These are phyloP conservation scores for Chaetomium fimeti DNA, from an alignment of 495 filamentous ascomycete genomes.

Conservation along the genomic window DNA sequence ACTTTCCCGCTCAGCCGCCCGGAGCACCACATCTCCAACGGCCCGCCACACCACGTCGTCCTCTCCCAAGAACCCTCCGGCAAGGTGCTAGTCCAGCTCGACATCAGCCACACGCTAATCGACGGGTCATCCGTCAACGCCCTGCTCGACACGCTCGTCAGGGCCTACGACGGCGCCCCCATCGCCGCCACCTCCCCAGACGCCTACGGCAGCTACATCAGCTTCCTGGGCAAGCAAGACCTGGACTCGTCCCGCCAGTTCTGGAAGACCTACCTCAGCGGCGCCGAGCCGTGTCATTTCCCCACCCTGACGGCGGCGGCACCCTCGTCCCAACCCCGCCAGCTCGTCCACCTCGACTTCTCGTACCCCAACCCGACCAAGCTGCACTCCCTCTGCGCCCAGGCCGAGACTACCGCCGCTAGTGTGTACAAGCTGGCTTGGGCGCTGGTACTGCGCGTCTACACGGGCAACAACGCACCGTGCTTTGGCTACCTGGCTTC, in stretches of 20 bases:
- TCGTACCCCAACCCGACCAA: slow-evolving; percentile 1
- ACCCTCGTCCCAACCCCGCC: not conserved
- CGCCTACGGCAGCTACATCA: slow-evolving; percentile 13
- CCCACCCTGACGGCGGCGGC: not conserved
- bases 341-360: slow-evolving; percentile 8
- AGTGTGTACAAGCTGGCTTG: slow-evolving; percentile 12
- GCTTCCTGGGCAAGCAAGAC: slow-evolving; percentile 1
- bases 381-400: slow-evolving; percentile 2
- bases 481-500: slow-evolving; percentile 15
- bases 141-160: slow-evolving; percentile 5
- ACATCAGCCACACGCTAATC: slow-evolving; percentile 57
- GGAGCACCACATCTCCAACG: slow-evolving; percentile 28
- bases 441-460: slow-evolving; percentile 12
- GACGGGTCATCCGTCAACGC: slow-evolving; percentile 42
- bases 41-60: slow-evolving; percentile 51
- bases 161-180: slow-evolving; percentile 1
- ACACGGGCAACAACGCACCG: slow-evolving; percentile 10
- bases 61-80: slow-evolving; percentile 47
- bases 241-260: not conserved
- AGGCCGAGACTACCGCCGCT: slow-evolving; percentile 2
- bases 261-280: slow-evolving; percentile 15
- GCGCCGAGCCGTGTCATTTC: slow-evolving; percentile 11
- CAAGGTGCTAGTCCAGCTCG: slow-evolving; percentile 48
- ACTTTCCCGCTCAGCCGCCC: not conserved
- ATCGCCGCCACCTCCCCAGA: not conserved